Evolutionary conservation across 331 rosid species (phyloP).

Genomic region (Rhamnella rubrinervis): DNA sequence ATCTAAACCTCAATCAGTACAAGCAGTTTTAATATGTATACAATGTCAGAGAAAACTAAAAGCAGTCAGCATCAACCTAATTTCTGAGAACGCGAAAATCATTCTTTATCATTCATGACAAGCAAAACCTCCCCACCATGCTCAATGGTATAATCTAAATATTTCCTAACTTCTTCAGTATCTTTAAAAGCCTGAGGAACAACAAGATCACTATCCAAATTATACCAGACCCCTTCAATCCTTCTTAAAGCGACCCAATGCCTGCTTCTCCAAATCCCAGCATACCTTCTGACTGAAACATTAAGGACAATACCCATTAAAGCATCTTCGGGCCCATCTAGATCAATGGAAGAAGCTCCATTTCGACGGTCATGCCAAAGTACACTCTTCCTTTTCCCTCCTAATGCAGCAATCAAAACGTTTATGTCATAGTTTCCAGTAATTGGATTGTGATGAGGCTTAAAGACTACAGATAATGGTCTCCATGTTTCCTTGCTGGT

Average conservation of each 20-base stretch:
- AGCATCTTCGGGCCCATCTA: constrained; percentile 55
- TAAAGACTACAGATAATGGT: constrained; percentile 53
- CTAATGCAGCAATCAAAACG: constrained; percentile 73
- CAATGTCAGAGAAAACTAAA: constrained; percentile 4
- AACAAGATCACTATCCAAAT: constrained; percentile 82
- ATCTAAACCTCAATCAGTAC: constrained; percentile 17
- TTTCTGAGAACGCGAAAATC: constrained; percentile 17
- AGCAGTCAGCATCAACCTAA: background rate
- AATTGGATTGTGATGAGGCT: constrained; percentile 75
- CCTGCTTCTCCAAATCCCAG: constrained; percentile 78
- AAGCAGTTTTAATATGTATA: background rate
- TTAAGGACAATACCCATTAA: constrained; percentile 88
- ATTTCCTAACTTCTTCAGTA: constrained; percentile 45
- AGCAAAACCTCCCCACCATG: constrained; percentile 78
- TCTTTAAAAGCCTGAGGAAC: constrained; percentile 58
- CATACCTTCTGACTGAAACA: constrained; percentile 54
- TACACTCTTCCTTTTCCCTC: constrained; percentile 72
- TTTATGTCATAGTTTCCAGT: constrained; percentile 94
- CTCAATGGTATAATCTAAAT: constrained; percentile 56
- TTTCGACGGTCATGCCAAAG: constrained; percentile 88
- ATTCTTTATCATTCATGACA: constrained; percentile 55
- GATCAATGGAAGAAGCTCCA: constrained; percentile 62
- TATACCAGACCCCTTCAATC: constrained; percentile 65
- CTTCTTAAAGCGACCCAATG: constrained; percentile 84
- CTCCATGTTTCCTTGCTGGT: constrained; percentile 58